Evolutionary conservation across 2,329 filamentous ascomycete genomes (phyloP).

Genomic region (Alternaria consortialis): DNA sequence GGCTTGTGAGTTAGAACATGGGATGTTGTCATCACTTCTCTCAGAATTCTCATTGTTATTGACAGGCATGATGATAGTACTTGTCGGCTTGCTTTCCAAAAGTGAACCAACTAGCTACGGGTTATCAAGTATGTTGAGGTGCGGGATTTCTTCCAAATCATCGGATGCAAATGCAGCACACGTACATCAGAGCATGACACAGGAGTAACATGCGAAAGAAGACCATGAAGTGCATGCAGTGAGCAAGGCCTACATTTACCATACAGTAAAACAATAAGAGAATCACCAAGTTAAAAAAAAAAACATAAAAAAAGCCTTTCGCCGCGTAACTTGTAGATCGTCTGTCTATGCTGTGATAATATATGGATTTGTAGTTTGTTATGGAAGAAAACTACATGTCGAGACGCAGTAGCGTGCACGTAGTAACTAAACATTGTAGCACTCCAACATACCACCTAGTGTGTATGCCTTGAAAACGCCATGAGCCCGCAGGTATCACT

Average conservation of each 20-base stretch:
- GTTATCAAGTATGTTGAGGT: neutral
- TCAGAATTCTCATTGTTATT: neutral
- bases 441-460: neutral
- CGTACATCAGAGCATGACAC: neutral
- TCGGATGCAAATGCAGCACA: neutral
- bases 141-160: neutral
- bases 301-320: too few relatives aligned
- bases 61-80: neutral
- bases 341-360: neutral
- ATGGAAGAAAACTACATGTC: neutral
- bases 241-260: too few relatives aligned
- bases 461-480: neutral
- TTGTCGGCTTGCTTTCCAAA: neutral
- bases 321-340: neutral
- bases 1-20: neutral
- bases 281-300: neutral
- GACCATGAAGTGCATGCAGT: neutral
- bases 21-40: neutral
- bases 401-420: neutral
- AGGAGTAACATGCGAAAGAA: neutral
- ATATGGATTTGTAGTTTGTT: neutral
- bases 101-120: neutral
- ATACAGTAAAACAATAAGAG: neutral
- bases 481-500: constrained; percentile 10
- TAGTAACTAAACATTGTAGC: neutral